Conservation (phyloP, 768 basidiomycete genomes). For the Cantharellus anzutake region DNA sequence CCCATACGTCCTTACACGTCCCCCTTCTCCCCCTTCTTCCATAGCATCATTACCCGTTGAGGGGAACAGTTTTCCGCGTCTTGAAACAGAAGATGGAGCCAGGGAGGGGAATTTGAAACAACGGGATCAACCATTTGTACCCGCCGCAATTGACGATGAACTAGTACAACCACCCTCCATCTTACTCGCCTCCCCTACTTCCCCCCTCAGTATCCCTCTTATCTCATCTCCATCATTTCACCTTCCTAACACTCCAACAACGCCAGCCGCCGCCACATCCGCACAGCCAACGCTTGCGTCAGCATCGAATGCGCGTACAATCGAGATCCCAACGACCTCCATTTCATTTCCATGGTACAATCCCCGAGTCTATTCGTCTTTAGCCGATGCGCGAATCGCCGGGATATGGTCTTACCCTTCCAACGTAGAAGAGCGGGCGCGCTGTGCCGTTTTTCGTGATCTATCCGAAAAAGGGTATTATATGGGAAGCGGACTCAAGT, state of each 20-base stretch:
- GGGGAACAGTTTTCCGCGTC: too few species aligned
- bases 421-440: conserved; percentile 44
- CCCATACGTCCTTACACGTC: too few species aligned
- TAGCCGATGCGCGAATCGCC: conserved; percentile 41
- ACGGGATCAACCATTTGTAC: too few species aligned
- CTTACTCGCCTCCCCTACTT: neutral
- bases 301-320: conserved; percentile 6
- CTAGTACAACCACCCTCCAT: too few species aligned
- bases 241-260: neutral
- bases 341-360: conserved; percentile 12
- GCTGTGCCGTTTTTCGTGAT: conserved; percentile 60
- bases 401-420: conserved; percentile 64
- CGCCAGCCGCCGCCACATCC: too few species aligned
- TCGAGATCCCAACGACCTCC: conserved; percentile 45
- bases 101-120: too few species aligned
- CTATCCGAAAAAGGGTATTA: conserved; percentile 73
- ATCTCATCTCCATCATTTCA: neutral
- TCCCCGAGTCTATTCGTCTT: conserved; percentile 24
- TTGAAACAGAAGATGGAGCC: too few species aligned
- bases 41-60: too few species aligned
- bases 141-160: too few species aligned
- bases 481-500: conserved; percentile 80
- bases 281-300: too few species aligned
- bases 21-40: too few species aligned
- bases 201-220: neutral